These are phyloP conservation scores for Bombardia bombarda DNA, from an alignment of 495 filamentous ascomycete species.

Conservation along the genomic window DNA sequence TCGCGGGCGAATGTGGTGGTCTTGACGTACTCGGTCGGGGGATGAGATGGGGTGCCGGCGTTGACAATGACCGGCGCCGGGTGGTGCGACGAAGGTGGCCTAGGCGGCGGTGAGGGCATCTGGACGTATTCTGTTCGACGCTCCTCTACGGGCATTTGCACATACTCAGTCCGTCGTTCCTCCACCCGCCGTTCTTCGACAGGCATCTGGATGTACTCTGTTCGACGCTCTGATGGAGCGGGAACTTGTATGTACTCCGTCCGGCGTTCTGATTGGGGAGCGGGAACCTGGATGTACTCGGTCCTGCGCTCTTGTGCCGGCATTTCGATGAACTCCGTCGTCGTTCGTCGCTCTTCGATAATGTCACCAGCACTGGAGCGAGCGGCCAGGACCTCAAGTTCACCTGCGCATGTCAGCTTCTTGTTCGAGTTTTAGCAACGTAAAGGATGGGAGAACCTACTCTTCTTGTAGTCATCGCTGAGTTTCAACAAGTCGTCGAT, in stretches of 20 bases:
- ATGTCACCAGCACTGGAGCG: slow-evolving; percentile 28
- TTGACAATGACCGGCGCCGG: slow-evolving; percentile 29
- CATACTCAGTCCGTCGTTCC: slow-evolving; percentile 16
- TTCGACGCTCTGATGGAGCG: slow-evolving; percentile 9
- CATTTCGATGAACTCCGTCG: slow-evolving; percentile 21
- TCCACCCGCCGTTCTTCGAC: too few species aligned
- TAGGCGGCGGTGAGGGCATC: slow-evolving; percentile 9
- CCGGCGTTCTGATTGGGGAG: too few species aligned
- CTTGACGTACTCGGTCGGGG: slow-evolving; percentile 15
- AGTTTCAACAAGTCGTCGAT: slow-evolving; percentile 81
- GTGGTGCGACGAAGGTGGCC: slow-evolving; percentile 22
- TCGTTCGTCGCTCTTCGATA: slow-evolving; percentile 30
- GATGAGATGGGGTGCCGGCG: slow-evolving; percentile 31
- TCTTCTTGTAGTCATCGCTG: slow-evolving; percentile 62
- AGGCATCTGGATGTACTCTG: slow-evolving; percentile 9
- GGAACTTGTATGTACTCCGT: slow-evolving; percentile 19
- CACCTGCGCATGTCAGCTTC: slow-evolving; percentile 21
- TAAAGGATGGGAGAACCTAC: slow-evolving; percentile 18
- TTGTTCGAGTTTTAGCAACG: neutral
- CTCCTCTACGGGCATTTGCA: slow-evolving; percentile 13
- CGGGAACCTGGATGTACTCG: slow-evolving; percentile 10
- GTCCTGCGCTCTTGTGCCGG: slow-evolving; percentile 8
- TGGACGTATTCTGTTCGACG: slow-evolving; percentile 12
- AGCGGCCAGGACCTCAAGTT: slow-evolving; percentile 29
- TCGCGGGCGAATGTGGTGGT: slow-evolving; percentile 32